Conservation (phyloP, 1,284 basidiomycete genomes). For the Cutaneotrichosporon sp. region DNA sequence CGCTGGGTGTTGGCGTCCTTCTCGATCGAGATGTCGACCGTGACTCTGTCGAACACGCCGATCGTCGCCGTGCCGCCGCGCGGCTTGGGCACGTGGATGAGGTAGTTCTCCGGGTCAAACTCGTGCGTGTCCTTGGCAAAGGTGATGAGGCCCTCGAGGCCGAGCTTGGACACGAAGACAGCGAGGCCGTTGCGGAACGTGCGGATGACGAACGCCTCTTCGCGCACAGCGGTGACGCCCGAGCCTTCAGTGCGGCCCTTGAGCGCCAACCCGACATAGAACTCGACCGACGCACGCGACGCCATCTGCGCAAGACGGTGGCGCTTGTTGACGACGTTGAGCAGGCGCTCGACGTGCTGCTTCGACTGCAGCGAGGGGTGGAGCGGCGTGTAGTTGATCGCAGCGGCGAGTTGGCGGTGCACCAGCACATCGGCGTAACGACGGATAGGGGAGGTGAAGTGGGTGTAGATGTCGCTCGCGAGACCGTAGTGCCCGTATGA, state of each 20-base stretch:
- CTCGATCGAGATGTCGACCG: constrained; percentile 85
- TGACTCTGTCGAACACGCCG: constrained; percentile 89
- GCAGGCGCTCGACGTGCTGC: constrained; percentile 79
- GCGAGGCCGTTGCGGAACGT: constrained; percentile 93
- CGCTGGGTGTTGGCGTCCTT: constrained; percentile 94
- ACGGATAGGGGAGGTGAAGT: constrained; percentile 92
- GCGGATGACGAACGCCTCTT: constrained; percentile 93
- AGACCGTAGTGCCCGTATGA: constrained; percentile 92
- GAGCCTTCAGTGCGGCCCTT: constrained; percentile 64
- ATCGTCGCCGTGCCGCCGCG: constrained; percentile 61
- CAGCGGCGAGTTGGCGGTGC: constrained; percentile 90
- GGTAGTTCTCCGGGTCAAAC: constrained; percentile 91
- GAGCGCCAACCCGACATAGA: constrained; percentile 91
- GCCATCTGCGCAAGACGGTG: constrained; percentile 98
- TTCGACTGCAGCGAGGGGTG: constrained; percentile 88
- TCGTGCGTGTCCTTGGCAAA: constrained; percentile 80
- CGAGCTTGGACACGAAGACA: constrained; percentile 93
- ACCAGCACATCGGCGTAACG: constrained; percentile 88
- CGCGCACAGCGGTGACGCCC: constrained; percentile 51
- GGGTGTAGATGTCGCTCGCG: constrained; percentile 90
- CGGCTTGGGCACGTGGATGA: constrained; percentile 67
- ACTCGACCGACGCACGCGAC: constrained; percentile 91
- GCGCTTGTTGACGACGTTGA: constrained; percentile 83
- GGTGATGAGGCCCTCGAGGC: constrained; percentile 89
- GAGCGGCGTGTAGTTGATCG: constrained; percentile 80